Evolutionary conservation across 441 rosid genomes (phyloP).

Genomic region (Adansonia gregorii): DNA sequence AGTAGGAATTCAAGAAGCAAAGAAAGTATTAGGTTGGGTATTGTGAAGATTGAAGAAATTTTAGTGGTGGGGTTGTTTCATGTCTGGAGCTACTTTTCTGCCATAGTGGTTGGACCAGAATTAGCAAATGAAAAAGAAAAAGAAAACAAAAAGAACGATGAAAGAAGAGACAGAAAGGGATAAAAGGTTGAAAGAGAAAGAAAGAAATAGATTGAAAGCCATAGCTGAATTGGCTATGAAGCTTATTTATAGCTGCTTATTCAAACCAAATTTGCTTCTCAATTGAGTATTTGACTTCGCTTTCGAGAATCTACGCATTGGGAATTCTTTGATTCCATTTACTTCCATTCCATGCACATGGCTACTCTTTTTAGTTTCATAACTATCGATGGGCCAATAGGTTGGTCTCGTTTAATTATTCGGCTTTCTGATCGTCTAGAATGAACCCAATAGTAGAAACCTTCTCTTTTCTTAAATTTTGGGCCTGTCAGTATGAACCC

Average conservation of each 20-base stretch:
- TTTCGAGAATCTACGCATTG: not conserved
- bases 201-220: not conserved
- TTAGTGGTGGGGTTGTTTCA: conserved; percentile 17
- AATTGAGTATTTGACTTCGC: conserved; percentile 3
- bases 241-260: conserved; percentile 30
- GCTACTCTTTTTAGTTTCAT: too few species aligned
- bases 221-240: not conserved
- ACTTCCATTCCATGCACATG: not conserved
- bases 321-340: not conserved
- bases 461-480: too few species aligned
- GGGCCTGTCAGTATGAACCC: too few species aligned
- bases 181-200: not conserved
- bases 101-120: not conserved
- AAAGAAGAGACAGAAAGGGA: not conserved
- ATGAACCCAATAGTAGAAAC: too few species aligned
- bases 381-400: too few species aligned
- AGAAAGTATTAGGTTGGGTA: conserved; percentile 6
- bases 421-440: too few species aligned
- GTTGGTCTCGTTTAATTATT: too few species aligned
- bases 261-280: conserved; percentile 38
- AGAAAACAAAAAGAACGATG: not conserved
- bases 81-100: not conserved
- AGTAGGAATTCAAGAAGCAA: conserved; percentile 13
- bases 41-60: not conserved
- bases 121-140: not conserved